Conservation (phyloP, 306 rosid species). For the Psophocarpus tetragonolobus region DNA sequence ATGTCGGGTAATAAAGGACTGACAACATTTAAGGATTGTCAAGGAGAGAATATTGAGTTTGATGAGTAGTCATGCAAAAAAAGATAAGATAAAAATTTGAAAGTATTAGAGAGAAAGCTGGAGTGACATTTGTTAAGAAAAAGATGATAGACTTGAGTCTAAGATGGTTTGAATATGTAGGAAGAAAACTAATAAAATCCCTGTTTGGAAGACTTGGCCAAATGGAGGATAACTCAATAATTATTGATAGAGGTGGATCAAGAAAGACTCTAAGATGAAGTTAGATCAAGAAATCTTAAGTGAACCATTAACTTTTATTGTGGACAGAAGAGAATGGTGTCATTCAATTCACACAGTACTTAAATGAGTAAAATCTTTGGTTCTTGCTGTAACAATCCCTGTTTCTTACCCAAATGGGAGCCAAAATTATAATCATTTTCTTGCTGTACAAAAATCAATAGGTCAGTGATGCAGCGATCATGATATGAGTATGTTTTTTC, state of each 20-base stretch:
- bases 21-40: background rate
- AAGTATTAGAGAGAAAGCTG: background rate
- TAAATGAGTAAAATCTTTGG: background rate
- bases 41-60: background rate
- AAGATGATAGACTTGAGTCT: background rate
- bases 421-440: background rate
- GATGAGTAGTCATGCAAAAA: background rate
- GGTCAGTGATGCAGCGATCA: background rate
- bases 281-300: background rate
- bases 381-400: too few relatives aligned
- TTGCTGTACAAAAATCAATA: background rate
- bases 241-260: background rate
- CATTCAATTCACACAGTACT: background rate
- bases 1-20: too few relatives aligned
- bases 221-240: background rate
- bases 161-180: background rate
- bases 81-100: background rate
- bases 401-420: background rate
- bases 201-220: background rate
- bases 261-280: background rate
- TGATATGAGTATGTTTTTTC: background rate
- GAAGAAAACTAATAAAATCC: background rate
- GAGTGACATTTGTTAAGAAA: background rate
- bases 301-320: background rate
- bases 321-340: background rate